Base-by-base conservation (phyloP, 1,139 yeast species). In the Pneumocystis wakefieldiae region DNA sequence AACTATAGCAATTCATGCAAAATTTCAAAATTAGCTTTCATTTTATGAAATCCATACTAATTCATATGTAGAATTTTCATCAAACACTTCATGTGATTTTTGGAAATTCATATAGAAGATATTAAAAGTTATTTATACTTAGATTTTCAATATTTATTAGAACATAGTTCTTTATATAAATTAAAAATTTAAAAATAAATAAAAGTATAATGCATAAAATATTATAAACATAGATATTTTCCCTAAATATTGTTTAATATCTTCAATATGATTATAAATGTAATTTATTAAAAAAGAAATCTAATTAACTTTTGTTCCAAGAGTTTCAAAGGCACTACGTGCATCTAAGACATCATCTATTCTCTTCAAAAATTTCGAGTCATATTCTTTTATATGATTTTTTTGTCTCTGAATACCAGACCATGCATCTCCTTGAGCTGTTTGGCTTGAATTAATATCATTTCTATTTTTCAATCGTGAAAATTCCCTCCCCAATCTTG, bases 401-500 rank as follows among this genome's bases (percentile, higher is more conserved):
- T 48, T 48, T 24, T 48, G 55, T 12, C 55, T 48, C 12, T 48
- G 55, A 24, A 63, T 53, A 14, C 66, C 66, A 10, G 62, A 57
- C 66, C 66, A 64, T 53, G 65, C 63, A 61, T 64, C 66, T 6
- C 66, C 66, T 19, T 62, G 64, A 12, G 60, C 39, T 3, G 65
- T 63, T 36, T 64, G 66, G 6, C 65, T 63, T n/a, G 62, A 65
- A 4, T 62, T 63, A 32, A 57, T 38, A 53, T 42, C 61, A 36
- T 64, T 62, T 28, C 65, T 59, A 5, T 58, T 42, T 7, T 62
- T 60, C 62, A 75, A 76, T 19, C 81, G 77, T 63, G 82, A 76
- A 59, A 81, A 78, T 67, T 86, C 94, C 63, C 97, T 77, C 38
- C 96, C 96, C 53, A 92, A 77, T 66, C 97, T 76, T 32, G 95